phyloP scores from a whole-genome alignment of 2,329 filamentous ascomycete species.

The Pezicula radicicola region DNA sequence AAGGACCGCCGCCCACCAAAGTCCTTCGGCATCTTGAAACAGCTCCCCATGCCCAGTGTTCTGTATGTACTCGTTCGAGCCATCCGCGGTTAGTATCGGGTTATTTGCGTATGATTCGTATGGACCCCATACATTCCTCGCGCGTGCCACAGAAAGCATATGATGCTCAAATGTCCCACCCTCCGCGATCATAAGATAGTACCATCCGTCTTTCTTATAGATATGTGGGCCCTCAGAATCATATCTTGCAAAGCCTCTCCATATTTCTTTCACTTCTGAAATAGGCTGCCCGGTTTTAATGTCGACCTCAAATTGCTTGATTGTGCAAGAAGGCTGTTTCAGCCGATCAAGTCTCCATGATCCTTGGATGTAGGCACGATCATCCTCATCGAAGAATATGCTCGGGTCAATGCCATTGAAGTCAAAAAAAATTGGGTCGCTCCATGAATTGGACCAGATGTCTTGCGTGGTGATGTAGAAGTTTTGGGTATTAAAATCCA shows the following conservation, averaged over 20 bases:
- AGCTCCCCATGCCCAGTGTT: constrained; percentile 41
- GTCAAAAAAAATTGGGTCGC: constrained; percentile 56
- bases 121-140: constrained; percentile 53
- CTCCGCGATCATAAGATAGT: constrained; percentile 58
- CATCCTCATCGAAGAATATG: constrained; percentile 55
- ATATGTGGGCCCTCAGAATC: constrained; percentile 54
- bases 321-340: constrained; percentile 50
- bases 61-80: constrained; percentile 32
- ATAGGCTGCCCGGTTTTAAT: constrained; percentile 39
- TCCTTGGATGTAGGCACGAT: constrained; percentile 49
- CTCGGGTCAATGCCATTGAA: constrained; percentile 62
- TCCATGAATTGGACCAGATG: constrained; percentile 39
- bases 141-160: constrained; percentile 55
- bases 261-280: constrained; percentile 20
- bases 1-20: constrained; percentile 39
- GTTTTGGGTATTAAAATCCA: constrained; percentile 8
- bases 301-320: constrained; percentile 42
- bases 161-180: constrained; percentile 61
- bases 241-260: constrained; percentile 45
- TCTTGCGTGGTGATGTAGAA: constrained; percentile 21
- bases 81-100: constrained; percentile 50
- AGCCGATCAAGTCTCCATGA: constrained; percentile 36
- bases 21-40: constrained; percentile 34
- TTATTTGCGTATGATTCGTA: constrained; percentile 59
- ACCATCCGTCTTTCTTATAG: constrained; percentile 56